A percentile compares a stretch with the other conserved stretches of the same genome.
Conservation (phyloP, 345 rosid genomes). For the Pseudoturritis turrita region DNA sequence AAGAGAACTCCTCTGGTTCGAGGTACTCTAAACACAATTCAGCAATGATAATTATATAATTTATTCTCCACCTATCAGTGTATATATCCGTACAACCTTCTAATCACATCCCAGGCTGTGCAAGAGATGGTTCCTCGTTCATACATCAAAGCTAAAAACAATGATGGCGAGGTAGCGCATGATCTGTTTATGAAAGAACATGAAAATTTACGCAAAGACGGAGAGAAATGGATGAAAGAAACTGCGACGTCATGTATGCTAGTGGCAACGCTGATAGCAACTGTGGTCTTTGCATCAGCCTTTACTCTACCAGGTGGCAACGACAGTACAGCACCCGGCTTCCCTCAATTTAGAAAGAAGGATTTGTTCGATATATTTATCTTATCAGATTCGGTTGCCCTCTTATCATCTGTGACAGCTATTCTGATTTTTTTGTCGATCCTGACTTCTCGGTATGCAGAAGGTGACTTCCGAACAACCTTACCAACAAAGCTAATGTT, state of each 20-base stretch:
- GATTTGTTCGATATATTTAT: slow-evolving; percentile 23
- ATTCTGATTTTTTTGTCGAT: slow-evolving; percentile 35
- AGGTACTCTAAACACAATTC: too few species aligned
- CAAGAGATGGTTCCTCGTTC: too few species aligned
- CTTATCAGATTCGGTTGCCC: slow-evolving; percentile 31
- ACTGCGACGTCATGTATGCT: slow-evolving; percentile 34
- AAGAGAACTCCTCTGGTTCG: too few species aligned
- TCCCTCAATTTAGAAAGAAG: slow-evolving; percentile 17
- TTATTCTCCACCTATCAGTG: too few species aligned
- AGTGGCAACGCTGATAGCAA: slow-evolving; percentile 33
- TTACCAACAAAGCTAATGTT: slow-evolving; percentile 30
- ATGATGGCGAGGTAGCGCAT: not conserved
- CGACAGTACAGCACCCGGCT: slow-evolving; percentile 1
- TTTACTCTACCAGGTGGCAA: slow-evolving; percentile 38
- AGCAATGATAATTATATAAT: too few species aligned
- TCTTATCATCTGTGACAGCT: slow-evolving; percentile 32
- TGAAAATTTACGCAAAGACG: not conserved
- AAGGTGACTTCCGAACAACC: slow-evolving; percentile 30
- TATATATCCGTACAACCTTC: too few species aligned
- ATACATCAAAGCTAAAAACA: too few species aligned
- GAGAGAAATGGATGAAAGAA: slow-evolving; percentile 37
- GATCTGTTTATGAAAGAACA: not conserved
- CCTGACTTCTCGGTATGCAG: slow-evolving; percentile 35
- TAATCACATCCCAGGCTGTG: too few species aligned
- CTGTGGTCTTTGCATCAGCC: slow-evolving; percentile 36